phyloP scores from a whole-genome alignment of 2,329 filamentous ascomycete species.

The Geosmithia putterillii region DNA sequence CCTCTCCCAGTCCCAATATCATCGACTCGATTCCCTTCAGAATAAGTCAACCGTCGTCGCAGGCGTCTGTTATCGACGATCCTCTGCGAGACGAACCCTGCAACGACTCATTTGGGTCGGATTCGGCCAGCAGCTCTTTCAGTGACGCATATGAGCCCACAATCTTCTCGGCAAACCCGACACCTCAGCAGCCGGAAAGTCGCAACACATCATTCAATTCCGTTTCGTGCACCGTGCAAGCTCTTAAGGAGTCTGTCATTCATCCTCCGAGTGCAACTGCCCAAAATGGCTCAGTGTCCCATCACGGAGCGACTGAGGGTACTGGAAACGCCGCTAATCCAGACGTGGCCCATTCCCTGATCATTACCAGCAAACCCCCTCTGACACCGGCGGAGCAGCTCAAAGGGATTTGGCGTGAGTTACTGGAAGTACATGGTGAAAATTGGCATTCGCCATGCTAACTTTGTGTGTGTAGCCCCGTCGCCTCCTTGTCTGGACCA shows the following conservation, averaged over 20 bases:
- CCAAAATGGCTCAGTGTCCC: too few species aligned
- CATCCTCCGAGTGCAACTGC: not conserved
- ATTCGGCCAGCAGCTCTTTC: slow-evolving; percentile 12
- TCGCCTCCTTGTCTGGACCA: slow-evolving; percentile 17
- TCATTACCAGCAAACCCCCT: too few species aligned
- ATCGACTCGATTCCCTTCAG: slow-evolving; percentile 1
- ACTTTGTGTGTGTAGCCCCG: not conserved
- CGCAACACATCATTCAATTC: slow-evolving; percentile 16
- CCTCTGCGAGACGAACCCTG: not conserved
- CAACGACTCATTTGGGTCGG: not conserved
- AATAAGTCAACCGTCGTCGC: not conserved
- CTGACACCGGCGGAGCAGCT: too few species aligned
- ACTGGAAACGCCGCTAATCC: too few species aligned
- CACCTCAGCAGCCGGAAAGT: slow-evolving; percentile 8
- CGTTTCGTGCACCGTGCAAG: slow-evolving; percentile 3
- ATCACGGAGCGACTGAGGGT: too few species aligned
- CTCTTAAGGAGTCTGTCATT: slow-evolving; percentile 6
- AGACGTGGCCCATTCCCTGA: too few species aligned
- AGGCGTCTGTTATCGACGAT: not conserved
- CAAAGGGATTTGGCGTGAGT: slow-evolving; percentile 25
- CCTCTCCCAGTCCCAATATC: slow-evolving; percentile 3
- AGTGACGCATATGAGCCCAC: slow-evolving; percentile 15
- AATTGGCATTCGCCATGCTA: not conserved
- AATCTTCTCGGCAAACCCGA: too few species aligned
- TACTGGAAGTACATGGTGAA: not conserved